Evolutionary conservation across 495 filamentous ascomycete genomes (phyloP).

Genomic region (Penicillium lividum): DNA sequence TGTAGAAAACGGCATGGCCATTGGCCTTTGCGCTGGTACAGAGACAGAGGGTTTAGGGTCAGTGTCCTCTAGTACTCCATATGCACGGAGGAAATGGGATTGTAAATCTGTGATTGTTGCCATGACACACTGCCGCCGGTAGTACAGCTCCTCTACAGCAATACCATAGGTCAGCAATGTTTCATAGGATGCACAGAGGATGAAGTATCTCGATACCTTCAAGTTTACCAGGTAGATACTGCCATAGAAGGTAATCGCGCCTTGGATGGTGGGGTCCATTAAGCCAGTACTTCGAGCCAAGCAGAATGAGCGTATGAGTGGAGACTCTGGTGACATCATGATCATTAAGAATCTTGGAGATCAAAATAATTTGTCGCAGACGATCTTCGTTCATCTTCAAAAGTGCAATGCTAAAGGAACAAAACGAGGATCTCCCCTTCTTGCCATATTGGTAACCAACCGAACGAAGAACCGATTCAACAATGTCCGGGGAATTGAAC

Average conservation of each 20-base stretch:
- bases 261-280: conserved; percentile 29
- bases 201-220: conserved; percentile 57
- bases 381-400: conserved; percentile 43
- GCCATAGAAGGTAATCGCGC: conserved; percentile 58
- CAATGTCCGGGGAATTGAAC: conserved; percentile 32
- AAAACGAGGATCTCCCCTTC: not conserved
- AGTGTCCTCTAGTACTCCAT: conserved; percentile 47
- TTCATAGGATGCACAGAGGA: not conserved
- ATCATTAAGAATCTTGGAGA: conserved; percentile 34
- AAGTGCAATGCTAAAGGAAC: conserved; percentile 9
- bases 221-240: conserved; percentile 68
- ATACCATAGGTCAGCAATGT: not conserved
- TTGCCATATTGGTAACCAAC: conserved; percentile 7
- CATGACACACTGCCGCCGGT: conserved; percentile 68
- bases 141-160: conserved; percentile 65
- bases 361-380: conserved; percentile 41
- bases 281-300: conserved; percentile 66
- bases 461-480: not conserved
- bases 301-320: conserved; percentile 59
- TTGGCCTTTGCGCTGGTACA: conserved; percentile 2
- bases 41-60: conserved; percentile 8
- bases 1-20: conserved; percentile 17
- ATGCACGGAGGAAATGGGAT: conserved; percentile 68
- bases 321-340: conserved; percentile 26
- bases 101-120: conserved; percentile 77